Evolutionary conservation across 2,329 filamentous ascomycete species (phyloP), one percentile per base, ranked within the genome.

Genomic region (Aspergillus alliaceus): DNA sequence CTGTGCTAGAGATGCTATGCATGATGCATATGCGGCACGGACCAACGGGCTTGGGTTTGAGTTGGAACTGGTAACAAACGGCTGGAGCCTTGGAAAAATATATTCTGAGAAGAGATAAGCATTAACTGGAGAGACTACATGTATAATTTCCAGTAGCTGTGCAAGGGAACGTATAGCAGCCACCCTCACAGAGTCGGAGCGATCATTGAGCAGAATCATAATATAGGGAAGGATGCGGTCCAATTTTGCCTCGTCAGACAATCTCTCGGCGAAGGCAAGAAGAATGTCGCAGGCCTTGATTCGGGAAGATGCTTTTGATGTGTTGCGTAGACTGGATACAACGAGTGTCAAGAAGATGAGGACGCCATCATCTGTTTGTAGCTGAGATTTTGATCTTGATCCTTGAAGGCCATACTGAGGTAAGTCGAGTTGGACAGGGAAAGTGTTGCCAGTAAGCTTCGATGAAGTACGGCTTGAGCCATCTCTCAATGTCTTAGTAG

Each of bases 201-300:
- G 86, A 69, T 99, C 95, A 58, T 86, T 88, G 12, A 99, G 79
- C 27, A 98, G 76, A 5, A 87, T 85, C 77, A 96, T 90, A 34
- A 98, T 79, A 70, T 97, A 97, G 1, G 95, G 95, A 50, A 99
- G 78, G 24, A 98, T 90, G 50, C 95, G 86, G 73, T 99, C 96
- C 49, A 99, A 80, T 73, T 97, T 98, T 3, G 93, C 93, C 75
- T 99, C 95, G 71, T 99, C 96, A 0, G 93, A 96, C 24, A 98
- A 76, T 58, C 90, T 84, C 75, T 98, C 93, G 0, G 93, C 87
- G 72, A 99, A 97, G 2, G 93, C 93, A 50, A 99, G 78, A 48
- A 99, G 82, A 39, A 99, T 82, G 72, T 99, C 95, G 69, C 95
- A 96, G 1, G 91, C 95, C 65, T 91, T 87, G 40, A 97, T 82